phyloP scores from a whole-genome alignment of 2,329 filamentous ascomycete genomes.

The Pestalotiopsis sp. region DNA sequence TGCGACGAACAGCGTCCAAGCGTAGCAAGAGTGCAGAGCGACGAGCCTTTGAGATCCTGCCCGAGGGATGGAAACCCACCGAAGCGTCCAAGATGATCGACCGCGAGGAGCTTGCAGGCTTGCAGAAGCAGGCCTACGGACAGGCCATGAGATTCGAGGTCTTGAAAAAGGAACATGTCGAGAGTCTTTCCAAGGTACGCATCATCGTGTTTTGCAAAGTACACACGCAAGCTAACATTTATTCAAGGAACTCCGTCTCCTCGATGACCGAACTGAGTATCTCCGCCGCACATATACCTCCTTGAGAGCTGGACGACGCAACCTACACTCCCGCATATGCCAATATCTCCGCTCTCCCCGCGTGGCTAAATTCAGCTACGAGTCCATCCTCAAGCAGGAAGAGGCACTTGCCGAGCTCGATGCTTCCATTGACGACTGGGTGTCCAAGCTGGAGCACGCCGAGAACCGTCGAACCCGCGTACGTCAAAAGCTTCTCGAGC shows the following conservation, averaged over 20 bases:
- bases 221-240: neutral
- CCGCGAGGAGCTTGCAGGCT: constrained; percentile 45
- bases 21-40: constrained; percentile 52
- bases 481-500: constrained; percentile 78
- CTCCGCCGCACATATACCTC: constrained; percentile 75
- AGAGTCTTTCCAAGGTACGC: constrained; percentile 62
- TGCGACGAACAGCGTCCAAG: constrained; percentile 42
- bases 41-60: constrained; percentile 60
- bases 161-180: constrained; percentile 62
- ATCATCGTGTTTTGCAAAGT: neutral
- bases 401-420: constrained; percentile 78
- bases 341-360: constrained; percentile 73
- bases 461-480: constrained; percentile 76
- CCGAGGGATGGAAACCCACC: constrained; percentile 54
- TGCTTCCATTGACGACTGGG: constrained; percentile 77
- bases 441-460: constrained; percentile 75
- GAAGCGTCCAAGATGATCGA: constrained; percentile 52
- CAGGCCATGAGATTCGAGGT: constrained; percentile 66
- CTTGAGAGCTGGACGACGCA: constrained; percentile 72
- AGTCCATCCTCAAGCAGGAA: constrained; percentile 77
- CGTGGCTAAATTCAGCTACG: constrained; percentile 69
- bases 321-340: constrained; percentile 75
- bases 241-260: constrained; percentile 65
- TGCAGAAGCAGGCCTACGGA: constrained; percentile 62
- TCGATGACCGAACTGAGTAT: constrained; percentile 80